Conservation (phyloP, 192 early-diverging fungal species). For the Phycomyces nitens region DNA sequence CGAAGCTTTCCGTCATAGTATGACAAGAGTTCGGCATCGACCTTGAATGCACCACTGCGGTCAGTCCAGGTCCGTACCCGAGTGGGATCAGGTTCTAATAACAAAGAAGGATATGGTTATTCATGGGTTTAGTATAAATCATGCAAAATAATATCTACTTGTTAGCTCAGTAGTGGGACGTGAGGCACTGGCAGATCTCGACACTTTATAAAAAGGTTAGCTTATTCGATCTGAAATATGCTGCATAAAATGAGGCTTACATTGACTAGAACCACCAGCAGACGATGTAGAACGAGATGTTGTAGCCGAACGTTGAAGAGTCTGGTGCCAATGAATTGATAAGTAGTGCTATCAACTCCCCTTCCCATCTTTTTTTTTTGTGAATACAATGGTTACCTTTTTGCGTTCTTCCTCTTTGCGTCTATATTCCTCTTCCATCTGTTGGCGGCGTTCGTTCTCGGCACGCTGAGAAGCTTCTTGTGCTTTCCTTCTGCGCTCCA, state of each 20-base stretch:
- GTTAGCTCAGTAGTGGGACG: background rate
- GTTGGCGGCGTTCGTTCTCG: constrained; percentile 25
- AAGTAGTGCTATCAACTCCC: background rate
- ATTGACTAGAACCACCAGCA: background rate
- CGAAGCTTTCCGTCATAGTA: constrained; percentile 84
- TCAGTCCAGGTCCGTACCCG: constrained; percentile 85
- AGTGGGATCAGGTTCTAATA: constrained; percentile 24
- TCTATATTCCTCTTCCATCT: constrained; percentile 33
- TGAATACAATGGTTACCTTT: constrained; percentile 1
- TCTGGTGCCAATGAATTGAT: background rate
- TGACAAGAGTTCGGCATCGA: constrained; percentile 84
- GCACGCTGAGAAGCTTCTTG: constrained; percentile 20
- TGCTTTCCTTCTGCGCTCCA: constrained; percentile 5
- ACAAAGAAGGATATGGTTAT: background rate
- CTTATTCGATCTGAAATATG: background rate
- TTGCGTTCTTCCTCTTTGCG: constrained; percentile 28
- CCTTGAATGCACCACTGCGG: constrained; percentile 83
- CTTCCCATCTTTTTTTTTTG: too few relatives aligned
- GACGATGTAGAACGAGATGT: background rate
- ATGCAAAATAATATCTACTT: background rate
- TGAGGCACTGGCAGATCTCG: constrained; percentile 13
- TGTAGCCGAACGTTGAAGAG: background rate
- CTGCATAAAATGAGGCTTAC: too few relatives aligned
- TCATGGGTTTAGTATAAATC: background rate
- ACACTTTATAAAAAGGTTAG: background rate